Conservation (phyloP, 2,329 filamentous ascomycete genomes). For the Hypoxylon sp. region DNA sequence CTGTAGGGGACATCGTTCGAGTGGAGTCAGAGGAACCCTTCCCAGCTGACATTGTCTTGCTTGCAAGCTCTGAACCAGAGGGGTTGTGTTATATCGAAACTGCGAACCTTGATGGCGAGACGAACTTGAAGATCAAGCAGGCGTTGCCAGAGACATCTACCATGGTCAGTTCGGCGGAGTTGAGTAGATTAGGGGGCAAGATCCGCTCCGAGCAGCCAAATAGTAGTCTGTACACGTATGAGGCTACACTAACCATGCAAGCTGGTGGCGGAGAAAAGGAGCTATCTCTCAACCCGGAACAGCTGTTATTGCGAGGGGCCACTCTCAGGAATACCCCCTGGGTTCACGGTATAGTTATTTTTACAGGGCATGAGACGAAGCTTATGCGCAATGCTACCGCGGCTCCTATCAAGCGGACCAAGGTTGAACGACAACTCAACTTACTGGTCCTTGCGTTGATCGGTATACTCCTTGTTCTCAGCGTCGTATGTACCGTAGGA, state of each 20-base stretch:
- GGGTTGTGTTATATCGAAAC: conserved; percentile 99
- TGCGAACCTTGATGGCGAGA: conserved; percentile 96
- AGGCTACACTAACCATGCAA: conserved; percentile 93
- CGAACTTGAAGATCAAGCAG: conserved; percentile 99
- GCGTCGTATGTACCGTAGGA: conserved; percentile 90
- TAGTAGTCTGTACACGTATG: conserved; percentile 98
- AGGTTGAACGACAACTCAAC: conserved; percentile 94
- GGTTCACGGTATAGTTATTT: conserved; percentile 96
- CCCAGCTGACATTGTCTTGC: conserved; percentile 89
- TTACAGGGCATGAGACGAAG: conserved; percentile 98
- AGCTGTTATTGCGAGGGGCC: conserved; percentile 91
- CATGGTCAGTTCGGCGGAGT: conserved; percentile 86
- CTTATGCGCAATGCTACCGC: conserved; percentile 98
- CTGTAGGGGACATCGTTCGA: conserved; percentile 91
- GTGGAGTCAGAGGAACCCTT: conserved; percentile 97
- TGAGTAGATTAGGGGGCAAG: conserved; percentile 86
- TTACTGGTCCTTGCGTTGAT: conserved; percentile 92
- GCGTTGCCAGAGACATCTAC: conserved; percentile 91
- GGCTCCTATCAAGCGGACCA: conserved; percentile 96
- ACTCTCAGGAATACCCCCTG: conserved; percentile 96
- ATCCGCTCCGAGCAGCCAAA: conserved; percentile 97
- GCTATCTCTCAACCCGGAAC: conserved; percentile 88
- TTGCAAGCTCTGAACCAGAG: conserved; percentile 96
- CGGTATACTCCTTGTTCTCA: conserved; percentile 83
- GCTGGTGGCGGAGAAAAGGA: conserved; percentile 94